Conservation (phyloP, 768 basidiomycete species). For the Phanerochaete carnosa region DNA sequence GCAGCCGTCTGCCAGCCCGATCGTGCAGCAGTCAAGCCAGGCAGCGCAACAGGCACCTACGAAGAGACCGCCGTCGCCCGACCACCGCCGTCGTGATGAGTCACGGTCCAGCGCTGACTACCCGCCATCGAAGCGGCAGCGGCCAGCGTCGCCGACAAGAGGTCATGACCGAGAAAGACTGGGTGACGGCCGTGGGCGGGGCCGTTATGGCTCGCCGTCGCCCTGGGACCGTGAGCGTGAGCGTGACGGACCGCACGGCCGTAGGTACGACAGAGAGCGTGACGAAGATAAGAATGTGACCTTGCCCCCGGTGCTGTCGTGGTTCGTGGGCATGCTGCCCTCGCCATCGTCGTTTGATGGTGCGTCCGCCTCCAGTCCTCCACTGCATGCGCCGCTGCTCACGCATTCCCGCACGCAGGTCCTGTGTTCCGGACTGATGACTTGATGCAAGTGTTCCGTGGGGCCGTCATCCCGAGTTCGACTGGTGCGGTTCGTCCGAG, state of each 20-base stretch:
- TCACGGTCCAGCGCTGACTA: constrained; percentile 28
- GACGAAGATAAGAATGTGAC: constrained; percentile 46
- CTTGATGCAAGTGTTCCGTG: constrained; percentile 80
- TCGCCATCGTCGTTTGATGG: constrained; percentile 77
- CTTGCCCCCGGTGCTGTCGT: constrained; percentile 55
- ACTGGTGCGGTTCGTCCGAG: constrained; percentile 38
- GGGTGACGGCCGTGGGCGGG: constrained; percentile 20
- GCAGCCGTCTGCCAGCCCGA: constrained; percentile 16
- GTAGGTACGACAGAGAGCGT: constrained; percentile 33
- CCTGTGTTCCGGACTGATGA: constrained; percentile 91
- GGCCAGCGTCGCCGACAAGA: constrained; percentile 42
- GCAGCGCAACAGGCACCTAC: constrained; percentile 9
- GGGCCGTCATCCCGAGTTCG: constrained; percentile 73
- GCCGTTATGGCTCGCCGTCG: constrained; percentile 40
- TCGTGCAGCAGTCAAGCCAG: constrained; percentile 22
- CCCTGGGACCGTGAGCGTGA: constrained; percentile 46
- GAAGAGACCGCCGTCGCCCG: constrained; percentile 30
- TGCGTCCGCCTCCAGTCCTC: constrained; percentile 43
- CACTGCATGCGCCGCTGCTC: too few species aligned
- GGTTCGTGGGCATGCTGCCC: constrained; percentile 84
- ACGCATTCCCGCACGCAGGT: constrained; percentile 43
- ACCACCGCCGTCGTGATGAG: constrained; percentile 42
- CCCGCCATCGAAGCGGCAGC: constrained; percentile 41
- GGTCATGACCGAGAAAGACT: constrained; percentile 49
- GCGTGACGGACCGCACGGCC: constrained; percentile 35